Base-by-base conservation (phyloP, 495 filamentous ascomycete species). In the Penicilliopsis zonata region DNA sequence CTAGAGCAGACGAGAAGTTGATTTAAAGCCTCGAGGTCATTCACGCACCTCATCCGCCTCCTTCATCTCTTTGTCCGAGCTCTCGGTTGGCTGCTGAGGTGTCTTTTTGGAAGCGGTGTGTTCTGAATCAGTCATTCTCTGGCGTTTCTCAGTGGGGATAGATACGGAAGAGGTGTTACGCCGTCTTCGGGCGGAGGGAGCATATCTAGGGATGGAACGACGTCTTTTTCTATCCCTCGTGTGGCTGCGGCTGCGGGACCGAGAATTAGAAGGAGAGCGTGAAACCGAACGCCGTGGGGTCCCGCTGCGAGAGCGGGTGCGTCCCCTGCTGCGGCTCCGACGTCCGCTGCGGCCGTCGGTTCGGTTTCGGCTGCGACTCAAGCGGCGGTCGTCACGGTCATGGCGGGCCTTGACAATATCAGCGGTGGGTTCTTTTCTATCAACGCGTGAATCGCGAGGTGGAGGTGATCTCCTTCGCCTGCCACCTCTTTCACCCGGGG, bases 111-210 rank as follows among this genome's bases (percentile, higher is more conserved):
- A 50, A 59, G 42, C 43, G n/a, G n/a, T n/a, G 24, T 52, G 49
- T 17, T 48, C 65, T 66, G 61, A 61, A 76, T 81, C 78, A 81
- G 76, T 70, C 44, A 52, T 53, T 41, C 57, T 66, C 45, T 52
- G 69, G 46, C 63, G 55, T 36, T 67, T 67, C 14, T 65, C 57
- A 52, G 45, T 57, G 40, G 60, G 53, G 44, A 57, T 60, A 54
- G 71, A 70, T 46, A 61, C 59, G 38, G 66, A 65, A 42, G 64
- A 65, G 39, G 65, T 57, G 38, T 64, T 65, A 43, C 61, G 65
- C 43, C 61, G 49, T 43, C 57, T 59, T 30, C 59, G 61, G n/a
- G 43, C 51, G 10, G 47, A 47, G n/a, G 70, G 67, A 32, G 59
- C 56, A 55, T 68, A 67, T 63, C 67, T 50, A 47, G 69, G 40